These are phyloP conservation scores for Neoconidiobolus thromboides DNA, from an alignment of 371 early-diverging fungal genomes.

Conservation along the genomic window DNA sequence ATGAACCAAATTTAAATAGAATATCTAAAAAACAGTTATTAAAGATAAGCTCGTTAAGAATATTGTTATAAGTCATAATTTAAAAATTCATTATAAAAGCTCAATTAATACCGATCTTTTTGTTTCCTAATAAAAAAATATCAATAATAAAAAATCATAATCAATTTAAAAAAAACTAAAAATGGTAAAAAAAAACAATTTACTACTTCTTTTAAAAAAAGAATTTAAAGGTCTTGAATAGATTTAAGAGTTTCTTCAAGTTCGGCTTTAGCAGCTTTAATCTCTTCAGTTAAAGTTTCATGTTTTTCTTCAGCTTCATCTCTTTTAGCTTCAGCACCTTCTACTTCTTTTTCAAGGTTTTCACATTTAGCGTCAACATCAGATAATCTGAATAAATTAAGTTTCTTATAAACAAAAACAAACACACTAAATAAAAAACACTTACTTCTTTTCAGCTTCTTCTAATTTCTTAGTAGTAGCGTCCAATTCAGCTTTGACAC, in stretches of 20 bases:
- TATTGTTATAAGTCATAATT: no score
- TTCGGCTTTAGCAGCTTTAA: constrained; percentile 5
- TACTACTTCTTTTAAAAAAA: no score
- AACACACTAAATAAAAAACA: not conserved
- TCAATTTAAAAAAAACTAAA: no score
- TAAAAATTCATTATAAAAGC: no score
- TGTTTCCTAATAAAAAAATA: no score
- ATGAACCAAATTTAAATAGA: no score
- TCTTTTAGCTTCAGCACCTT: not conserved
- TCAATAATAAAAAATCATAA: no score
- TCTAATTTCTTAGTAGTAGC: not conserved
- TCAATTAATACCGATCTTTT: no score
- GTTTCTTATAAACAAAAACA: not conserved
- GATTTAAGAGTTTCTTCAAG: constrained; percentile 5
- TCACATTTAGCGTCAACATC: constrained; percentile 3
- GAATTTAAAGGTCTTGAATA: constrained; percentile 4
- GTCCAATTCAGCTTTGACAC: not conserved
- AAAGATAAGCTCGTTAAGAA: no score
- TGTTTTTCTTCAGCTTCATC: constrained; percentile 5
- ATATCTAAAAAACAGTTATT: no score
- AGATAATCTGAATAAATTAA: not conserved
- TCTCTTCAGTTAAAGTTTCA: constrained; percentile 2
- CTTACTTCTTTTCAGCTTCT: constrained; percentile 5
- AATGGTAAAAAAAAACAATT: no score
- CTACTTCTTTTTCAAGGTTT: constrained; percentile 2